Evolutionary conservation across 2,329 filamentous ascomycete species (phyloP).

Genomic region (Pseudogymnoascus pannorum): DNA sequence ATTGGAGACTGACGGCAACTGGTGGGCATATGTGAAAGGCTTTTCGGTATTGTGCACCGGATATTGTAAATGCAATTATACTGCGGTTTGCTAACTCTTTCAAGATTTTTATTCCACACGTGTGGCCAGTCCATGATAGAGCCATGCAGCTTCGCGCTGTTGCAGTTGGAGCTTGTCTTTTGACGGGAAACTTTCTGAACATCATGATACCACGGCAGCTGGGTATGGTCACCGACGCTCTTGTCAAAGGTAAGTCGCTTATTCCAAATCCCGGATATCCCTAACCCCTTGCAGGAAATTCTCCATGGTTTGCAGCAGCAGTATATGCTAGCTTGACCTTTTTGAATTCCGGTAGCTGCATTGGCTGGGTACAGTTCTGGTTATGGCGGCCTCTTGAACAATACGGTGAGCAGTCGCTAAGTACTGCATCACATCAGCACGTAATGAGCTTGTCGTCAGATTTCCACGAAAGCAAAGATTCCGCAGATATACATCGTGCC

Average conservation of each 20-base stretch:
- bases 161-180: slow-evolving; percentile 59
- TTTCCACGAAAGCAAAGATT: slow-evolving; percentile 60
- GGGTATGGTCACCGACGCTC: slow-evolving; percentile 66
- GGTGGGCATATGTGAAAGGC: slow-evolving; percentile 68
- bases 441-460: slow-evolving; percentile 64
- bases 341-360: slow-evolving; percentile 43
- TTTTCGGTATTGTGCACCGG: slow-evolving; percentile 44
- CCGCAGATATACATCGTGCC: slow-evolving; percentile 56
- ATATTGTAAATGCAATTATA: background rate
- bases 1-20: slow-evolving; percentile 67
- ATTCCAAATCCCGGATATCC: slow-evolving; percentile 1
- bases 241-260: slow-evolving; percentile 40
- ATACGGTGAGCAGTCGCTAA: slow-evolving; percentile 50
- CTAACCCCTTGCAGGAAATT: slow-evolving; percentile 22
- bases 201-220: slow-evolving; percentile 75
- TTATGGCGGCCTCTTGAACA: slow-evolving; percentile 50
- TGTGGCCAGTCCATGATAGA: slow-evolving; percentile 65
- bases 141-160: slow-evolving; percentile 60
- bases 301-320: slow-evolving; percentile 46
- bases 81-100: slow-evolving; percentile 8
- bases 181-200: slow-evolving; percentile 66
- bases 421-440: slow-evolving; percentile 55
- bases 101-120: slow-evolving; percentile 66
- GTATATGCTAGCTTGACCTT: slow-evolving; percentile 43
- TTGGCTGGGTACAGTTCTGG: slow-evolving; percentile 42